Base-by-base conservation (phyloP, 2,329 filamentous ascomycete species). In the Sporothrix schenckii region DNA sequence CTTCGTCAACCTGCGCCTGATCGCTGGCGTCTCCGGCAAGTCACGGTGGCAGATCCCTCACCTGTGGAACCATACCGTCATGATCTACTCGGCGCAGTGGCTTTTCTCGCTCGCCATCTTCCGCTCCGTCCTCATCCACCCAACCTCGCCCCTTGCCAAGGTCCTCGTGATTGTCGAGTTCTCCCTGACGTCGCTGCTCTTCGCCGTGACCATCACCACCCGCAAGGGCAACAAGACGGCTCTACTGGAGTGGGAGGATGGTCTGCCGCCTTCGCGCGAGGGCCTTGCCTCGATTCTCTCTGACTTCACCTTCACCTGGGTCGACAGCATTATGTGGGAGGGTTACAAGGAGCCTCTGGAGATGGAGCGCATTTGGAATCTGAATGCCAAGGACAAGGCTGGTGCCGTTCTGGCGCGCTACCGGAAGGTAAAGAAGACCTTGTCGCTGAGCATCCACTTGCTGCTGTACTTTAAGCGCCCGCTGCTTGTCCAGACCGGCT, bases 171-270 rank as follows among this genome's bases (percentile, higher is more conserved):
- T 93, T 72, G 80, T 87, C 71, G 89, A 96, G 76, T 98, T 98
- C 77, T 82, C 83, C 1, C 82, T 98, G 72, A 88, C 87, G 6
- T 90, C 91, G 0, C 78, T 97, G 14, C 85, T 99, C 14, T 89
- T 93, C 68, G 79, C 87, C 60, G 89, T 97, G 77, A 88, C 92
- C 56, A 80, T 96, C 70, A 91, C 89, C 67, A 96, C 93, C 72
- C 89, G 95, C 74, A 95, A 93, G 81, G 95, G 95, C 58, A 98
- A 98, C 80, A 95, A 93, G 80, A 89, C 91, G 3, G 92, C 99
- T 14, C 81, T 94, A 60, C 79, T 98, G 76, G 93, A 97, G 79
- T 94, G 94, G 83, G 94, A 97, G 79, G 92, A 92, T 72, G 91
- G 91, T 44, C 87, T 99, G 67, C 88, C 94, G 76, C 95, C 95